These are phyloP conservation scores for Pseudozyma tsukubaensis DNA, from an alignment of 1,284 basidiomycete species.

Conservation along the genomic window DNA sequence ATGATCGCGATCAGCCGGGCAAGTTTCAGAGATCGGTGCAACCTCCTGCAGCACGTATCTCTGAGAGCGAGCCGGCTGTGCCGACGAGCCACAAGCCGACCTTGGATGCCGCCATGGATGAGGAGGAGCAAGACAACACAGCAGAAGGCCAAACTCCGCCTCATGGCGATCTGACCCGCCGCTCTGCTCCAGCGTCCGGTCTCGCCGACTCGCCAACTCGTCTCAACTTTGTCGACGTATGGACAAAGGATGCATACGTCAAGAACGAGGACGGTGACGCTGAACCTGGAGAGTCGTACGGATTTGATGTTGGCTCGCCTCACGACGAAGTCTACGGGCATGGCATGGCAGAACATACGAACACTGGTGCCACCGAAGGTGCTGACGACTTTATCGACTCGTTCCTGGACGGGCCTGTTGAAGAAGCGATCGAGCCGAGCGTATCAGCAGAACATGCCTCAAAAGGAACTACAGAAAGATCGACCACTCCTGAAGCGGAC, in stretches of 20 bases:
- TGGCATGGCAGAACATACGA: slow-evolving; percentile 1
- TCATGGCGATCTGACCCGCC: background rate
- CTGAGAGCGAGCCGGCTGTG: slow-evolving; percentile 34
- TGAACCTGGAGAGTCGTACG: slow-evolving; percentile 25
- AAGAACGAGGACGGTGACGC: slow-evolving; percentile 5
- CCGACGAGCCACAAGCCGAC: background rate
- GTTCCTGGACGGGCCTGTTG: slow-evolving; percentile 47
- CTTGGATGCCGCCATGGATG: background rate
- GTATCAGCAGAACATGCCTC: background rate
- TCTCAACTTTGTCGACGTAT: slow-evolving; percentile 38
- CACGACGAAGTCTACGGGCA: slow-evolving; percentile 14
- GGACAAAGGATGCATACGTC: slow-evolving; percentile 13
- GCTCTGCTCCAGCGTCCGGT: slow-evolving; percentile 27
- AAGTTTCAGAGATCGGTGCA: slow-evolving; percentile 17
- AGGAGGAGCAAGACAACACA: background rate
- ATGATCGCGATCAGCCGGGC: slow-evolving; percentile 26
- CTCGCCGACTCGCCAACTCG: slow-evolving; percentile 20
- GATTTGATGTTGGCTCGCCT: slow-evolving; percentile 27
- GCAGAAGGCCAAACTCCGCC: background rate
- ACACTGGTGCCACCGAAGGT: slow-evolving; percentile 8
- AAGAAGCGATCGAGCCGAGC: background rate
- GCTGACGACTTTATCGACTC: slow-evolving; percentile 62
- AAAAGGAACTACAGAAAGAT: slow-evolving; percentile 4
- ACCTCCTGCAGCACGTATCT: slow-evolving; percentile 16
- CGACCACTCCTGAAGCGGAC: slow-evolving; percentile 41